Evolutionary conservation across 2,329 filamentous ascomycete genomes (phyloP).

Genomic region (Rutstroemia sp.): DNA sequence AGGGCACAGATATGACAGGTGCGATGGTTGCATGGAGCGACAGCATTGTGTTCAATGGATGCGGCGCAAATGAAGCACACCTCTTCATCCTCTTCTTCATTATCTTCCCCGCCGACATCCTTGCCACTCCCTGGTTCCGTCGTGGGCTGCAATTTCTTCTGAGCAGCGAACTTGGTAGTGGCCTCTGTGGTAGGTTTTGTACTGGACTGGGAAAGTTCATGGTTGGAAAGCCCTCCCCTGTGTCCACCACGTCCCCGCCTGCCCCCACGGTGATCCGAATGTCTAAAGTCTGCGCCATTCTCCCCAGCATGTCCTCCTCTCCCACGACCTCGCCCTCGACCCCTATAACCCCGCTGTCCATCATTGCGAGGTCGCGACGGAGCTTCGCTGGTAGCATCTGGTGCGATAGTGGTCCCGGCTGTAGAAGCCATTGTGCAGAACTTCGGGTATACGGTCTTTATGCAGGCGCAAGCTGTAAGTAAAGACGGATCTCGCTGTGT

Average conservation of each 20-base stretch:
- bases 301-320: slow-evolving; percentile 1
- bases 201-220: slow-evolving; percentile 1
- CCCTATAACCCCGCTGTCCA: slow-evolving; percentile 31
- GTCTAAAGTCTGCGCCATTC: slow-evolving; percentile 26
- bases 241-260: slow-evolving; percentile 17
- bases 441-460: not conserved
- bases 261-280: slow-evolving; percentile 19
- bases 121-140: not conserved
- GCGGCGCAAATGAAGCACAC: slow-evolving; percentile 98
- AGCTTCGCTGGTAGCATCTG: not conserved
- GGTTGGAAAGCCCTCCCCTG: slow-evolving; percentile 7
- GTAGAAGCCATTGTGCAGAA: slow-evolving; percentile 12
- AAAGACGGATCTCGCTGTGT: not conserved
- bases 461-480: not conserved
- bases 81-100: slow-evolving; percentile 55
- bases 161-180: not conserved
- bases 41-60: slow-evolving; percentile 74
- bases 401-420: not conserved
- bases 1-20: slow-evolving; percentile 96
- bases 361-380: slow-evolving; percentile 18
- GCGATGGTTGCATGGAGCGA: slow-evolving; percentile 91
- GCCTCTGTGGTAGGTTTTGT: not conserved
- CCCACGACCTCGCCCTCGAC: slow-evolving; percentile 25
- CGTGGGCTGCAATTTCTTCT: not conserved
- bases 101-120: slow-evolving; percentile 20